These are phyloP conservation scores for Cladosporium halotolerans DNA, from an alignment of 2,329 filamentous ascomycete genomes.

Conservation along the genomic window DNA sequence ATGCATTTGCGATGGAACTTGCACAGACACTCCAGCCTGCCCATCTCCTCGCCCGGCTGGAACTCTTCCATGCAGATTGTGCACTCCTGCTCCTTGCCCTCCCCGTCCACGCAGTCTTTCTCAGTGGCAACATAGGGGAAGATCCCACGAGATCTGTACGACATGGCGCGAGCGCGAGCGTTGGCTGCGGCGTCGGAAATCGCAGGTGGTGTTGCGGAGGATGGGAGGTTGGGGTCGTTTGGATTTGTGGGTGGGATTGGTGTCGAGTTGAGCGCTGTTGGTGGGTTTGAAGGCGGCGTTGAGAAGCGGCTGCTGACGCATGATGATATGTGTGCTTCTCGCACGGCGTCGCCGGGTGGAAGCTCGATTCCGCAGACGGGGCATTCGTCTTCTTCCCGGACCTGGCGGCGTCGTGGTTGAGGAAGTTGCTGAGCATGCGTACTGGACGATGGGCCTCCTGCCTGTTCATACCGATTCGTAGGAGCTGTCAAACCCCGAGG, in stretches of 20 bases:
- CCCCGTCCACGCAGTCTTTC: constrained; percentile 54
- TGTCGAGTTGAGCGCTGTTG: constrained; percentile 17
- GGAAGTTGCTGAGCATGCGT: neutral
- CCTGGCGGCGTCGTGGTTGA: constrained; percentile 20
- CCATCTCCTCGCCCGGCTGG: constrained; percentile 52
- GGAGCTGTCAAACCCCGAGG: neutral
- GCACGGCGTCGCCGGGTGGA: constrained; percentile 45
- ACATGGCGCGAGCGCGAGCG: constrained; percentile 21
- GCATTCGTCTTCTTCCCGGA: constrained; percentile 68
- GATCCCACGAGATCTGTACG: constrained; percentile 37
- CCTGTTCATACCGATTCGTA: neutral
- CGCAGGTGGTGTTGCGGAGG: neutral
- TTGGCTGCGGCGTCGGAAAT: constrained; percentile 10
- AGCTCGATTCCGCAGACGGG: constrained; percentile 69
- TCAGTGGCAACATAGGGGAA: constrained; percentile 53
- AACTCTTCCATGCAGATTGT: constrained; percentile 62
- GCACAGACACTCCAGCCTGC: constrained; percentile 56
- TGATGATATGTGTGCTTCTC: constrained; percentile 39
- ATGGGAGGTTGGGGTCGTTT: neutral
- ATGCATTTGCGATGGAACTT: constrained; percentile 59
- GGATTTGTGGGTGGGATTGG: constrained; percentile 14
- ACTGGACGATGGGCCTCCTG: neutral
- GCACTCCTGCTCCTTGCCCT: constrained; percentile 51
- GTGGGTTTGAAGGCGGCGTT: constrained; percentile 10
- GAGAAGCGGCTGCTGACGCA: constrained; percentile 23